These are phyloP conservation scores for Phytophthora agathidicida DNA, from an alignment of 352 stramenopile genomes.

Conservation along the genomic window DNA sequence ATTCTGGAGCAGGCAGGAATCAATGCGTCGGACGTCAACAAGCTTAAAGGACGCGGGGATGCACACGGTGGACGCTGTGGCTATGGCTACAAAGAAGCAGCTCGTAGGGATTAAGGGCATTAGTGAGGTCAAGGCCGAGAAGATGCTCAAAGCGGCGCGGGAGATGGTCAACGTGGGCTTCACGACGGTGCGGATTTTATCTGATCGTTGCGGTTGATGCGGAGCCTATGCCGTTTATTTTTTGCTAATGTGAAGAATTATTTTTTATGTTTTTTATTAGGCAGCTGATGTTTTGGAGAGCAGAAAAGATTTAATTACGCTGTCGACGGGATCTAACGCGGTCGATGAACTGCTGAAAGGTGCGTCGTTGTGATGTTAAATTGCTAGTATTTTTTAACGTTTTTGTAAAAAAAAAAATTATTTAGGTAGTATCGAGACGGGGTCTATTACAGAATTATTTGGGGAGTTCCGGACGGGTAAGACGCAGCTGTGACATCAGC, in stretches of 20 bases:
- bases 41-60: constrained; percentile 97
- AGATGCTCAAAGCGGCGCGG: constrained; percentile 98
- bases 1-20: constrained; percentile 97
- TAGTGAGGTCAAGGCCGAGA: constrained; percentile 98
- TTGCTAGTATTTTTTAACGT: not conserved
- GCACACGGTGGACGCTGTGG: constrained; percentile 98
- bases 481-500: constrained; percentile 99
- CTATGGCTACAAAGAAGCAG: constrained; percentile 97
- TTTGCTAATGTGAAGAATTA: not conserved
- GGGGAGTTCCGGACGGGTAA: constrained; percentile 99
- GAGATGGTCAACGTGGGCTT: constrained; percentile 99
- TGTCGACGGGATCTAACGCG: constrained; percentile 93
- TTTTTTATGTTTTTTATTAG: constrained; percentile 40
- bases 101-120: constrained; percentile 99
- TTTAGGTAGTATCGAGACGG: constrained; percentile 98
- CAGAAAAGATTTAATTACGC: constrained; percentile 92
- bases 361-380: constrained; percentile 12
- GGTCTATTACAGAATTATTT: constrained; percentile 98
- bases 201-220: not conserved
- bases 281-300: constrained; percentile 89
- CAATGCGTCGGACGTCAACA: constrained; percentile 97
- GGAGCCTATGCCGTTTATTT: constrained; percentile 7
- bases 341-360: constrained; percentile 91
- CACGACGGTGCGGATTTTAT: constrained; percentile 90
- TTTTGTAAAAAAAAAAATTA: too few relatives aligned